Conservation (phyloP, 768 basidiomycete species). For the Tremella fuciformis region DNA sequence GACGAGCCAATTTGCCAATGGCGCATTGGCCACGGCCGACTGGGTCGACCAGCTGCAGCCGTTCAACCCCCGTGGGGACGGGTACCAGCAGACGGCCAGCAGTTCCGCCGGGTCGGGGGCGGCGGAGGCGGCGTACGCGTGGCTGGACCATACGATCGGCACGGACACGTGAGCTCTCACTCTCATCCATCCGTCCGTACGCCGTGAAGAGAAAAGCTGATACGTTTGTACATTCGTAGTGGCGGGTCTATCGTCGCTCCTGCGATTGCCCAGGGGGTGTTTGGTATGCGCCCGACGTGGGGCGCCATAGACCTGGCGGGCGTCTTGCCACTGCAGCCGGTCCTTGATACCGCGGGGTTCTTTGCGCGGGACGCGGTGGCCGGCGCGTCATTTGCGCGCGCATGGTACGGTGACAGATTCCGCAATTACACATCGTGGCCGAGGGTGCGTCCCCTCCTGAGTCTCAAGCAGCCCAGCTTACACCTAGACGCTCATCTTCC, state of each 20-base stretch:
- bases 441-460: slow-evolving; percentile 16
- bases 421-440: slow-evolving; percentile 27
- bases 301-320: slow-evolving; percentile 34
- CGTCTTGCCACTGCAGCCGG: slow-evolving; percentile 30
- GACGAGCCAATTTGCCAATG: slow-evolving; percentile 47
- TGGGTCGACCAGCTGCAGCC: slow-evolving; percentile 39
- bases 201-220: too few relatives aligned
- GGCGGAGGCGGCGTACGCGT: slow-evolving; percentile 37
- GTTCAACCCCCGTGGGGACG: slow-evolving; percentile 46
- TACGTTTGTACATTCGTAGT: background rate
- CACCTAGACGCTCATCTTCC: slow-evolving; percentile 27
- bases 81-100: slow-evolving; percentile 38
- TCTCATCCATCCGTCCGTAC: too few relatives aligned
- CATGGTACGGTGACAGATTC: slow-evolving; percentile 40
- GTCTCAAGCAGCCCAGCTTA: background rate
- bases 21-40: slow-evolving; percentile 28
- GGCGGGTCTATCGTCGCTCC: slow-evolving; percentile 39
- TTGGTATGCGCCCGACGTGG: slow-evolving; percentile 43
- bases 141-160: slow-evolving; percentile 43
- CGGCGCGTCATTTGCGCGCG: slow-evolving; percentile 31
- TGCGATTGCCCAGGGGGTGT: slow-evolving; percentile 33
- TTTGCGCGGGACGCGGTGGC: slow-evolving; percentile 32
- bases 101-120: slow-evolving; percentile 36
- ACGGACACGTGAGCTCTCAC: slow-evolving; percentile 28
- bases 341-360: slow-evolving; percentile 39